Conservation (phyloP, 129 eudicot species). For the Lonicera japonica region DNA sequence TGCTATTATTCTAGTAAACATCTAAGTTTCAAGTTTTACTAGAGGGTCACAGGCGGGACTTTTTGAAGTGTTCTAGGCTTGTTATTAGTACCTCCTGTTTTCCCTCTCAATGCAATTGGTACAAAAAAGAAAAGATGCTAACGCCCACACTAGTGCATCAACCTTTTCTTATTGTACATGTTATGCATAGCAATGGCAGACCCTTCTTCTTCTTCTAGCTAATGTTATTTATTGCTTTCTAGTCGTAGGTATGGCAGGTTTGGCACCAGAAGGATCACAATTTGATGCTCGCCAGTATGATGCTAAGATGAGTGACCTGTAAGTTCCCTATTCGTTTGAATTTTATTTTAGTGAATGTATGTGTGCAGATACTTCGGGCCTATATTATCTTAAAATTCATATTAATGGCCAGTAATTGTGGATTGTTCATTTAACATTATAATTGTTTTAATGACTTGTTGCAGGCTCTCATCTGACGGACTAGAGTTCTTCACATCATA, state of each 20-base stretch:
- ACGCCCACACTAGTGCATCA: too few relatives aligned
- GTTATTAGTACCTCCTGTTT: too few relatives aligned
- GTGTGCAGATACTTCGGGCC: background rate
- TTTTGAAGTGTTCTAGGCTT: too few relatives aligned
- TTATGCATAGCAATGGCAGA: too few relatives aligned
- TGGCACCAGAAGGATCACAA: slow-evolving; percentile 69
- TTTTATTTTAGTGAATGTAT: background rate
- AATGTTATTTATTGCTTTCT: background rate
- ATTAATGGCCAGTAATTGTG: background rate
- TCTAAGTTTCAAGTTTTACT: too few relatives aligned
- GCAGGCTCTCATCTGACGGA: slow-evolving; percentile 56
- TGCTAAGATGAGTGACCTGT: slow-evolving; percentile 71
- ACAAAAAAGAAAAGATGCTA: too few relatives aligned
- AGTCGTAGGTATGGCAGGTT: slow-evolving; percentile 63
- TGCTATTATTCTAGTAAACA: too few relatives aligned
- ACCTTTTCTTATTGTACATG: too few relatives aligned
- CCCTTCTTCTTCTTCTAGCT: background rate
- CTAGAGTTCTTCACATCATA: slow-evolving; percentile 62
- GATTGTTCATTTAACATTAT: background rate
- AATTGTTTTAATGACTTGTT: background rate
- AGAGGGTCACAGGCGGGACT: too few relatives aligned
- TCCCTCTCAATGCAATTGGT: too few relatives aligned
- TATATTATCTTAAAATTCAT: background rate
- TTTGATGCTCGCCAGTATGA: slow-evolving; percentile 60
- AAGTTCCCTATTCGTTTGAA: slow-evolving; percentile 5